Conservation (phyloP, 2,329 filamentous ascomycete species). For the Talaromyces sp. region DNA sequence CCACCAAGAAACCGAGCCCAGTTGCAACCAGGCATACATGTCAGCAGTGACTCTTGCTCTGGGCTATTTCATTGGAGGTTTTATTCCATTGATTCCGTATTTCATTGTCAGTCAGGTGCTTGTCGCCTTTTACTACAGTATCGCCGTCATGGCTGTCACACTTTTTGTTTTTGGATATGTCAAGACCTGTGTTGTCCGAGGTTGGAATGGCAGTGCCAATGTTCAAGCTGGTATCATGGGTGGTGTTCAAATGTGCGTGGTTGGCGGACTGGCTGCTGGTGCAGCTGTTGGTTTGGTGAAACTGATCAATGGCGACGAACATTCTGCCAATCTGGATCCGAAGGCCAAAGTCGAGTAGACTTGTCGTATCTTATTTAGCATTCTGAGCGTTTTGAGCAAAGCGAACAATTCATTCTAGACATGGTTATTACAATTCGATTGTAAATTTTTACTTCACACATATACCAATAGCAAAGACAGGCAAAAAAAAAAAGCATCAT, state of each 20-base stretch:
- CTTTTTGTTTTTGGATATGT: slow-evolving; percentile 41
- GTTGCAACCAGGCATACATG: slow-evolving; percentile 44
- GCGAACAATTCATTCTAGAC: not conserved
- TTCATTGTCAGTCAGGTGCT: slow-evolving; percentile 35
- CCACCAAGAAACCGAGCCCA: slow-evolving; percentile 40
- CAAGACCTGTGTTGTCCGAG: slow-evolving; percentile 42
- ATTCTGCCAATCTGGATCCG: not conserved
- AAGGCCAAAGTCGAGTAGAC: not conserved
- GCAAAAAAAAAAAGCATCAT: not conserved
- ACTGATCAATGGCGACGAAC: slow-evolving; percentile 40
- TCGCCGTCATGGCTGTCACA: slow-evolving; percentile 38
- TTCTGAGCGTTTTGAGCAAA: not conserved
- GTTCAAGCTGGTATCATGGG: slow-evolving; percentile 52
- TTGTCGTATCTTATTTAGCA: not conserved
- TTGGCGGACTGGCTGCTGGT: slow-evolving; percentile 60
- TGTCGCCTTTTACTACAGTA: slow-evolving; percentile 38
- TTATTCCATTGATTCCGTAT: slow-evolving; percentile 43
- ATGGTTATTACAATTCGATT: not conserved
- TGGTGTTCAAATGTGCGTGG: slow-evolving; percentile 58
- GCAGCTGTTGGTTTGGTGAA: slow-evolving; percentile 60
- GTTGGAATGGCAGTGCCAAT: slow-evolving; percentile 40
- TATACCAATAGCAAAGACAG: not conserved
- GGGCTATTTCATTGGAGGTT: slow-evolving; percentile 29
- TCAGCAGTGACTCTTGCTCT: slow-evolving; percentile 33
- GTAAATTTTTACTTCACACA: not conserved